These are phyloP conservation scores for Fusarium graminum DNA, from an alignment of 2,329 filamentous ascomycete species.

Conservation along the genomic window DNA sequence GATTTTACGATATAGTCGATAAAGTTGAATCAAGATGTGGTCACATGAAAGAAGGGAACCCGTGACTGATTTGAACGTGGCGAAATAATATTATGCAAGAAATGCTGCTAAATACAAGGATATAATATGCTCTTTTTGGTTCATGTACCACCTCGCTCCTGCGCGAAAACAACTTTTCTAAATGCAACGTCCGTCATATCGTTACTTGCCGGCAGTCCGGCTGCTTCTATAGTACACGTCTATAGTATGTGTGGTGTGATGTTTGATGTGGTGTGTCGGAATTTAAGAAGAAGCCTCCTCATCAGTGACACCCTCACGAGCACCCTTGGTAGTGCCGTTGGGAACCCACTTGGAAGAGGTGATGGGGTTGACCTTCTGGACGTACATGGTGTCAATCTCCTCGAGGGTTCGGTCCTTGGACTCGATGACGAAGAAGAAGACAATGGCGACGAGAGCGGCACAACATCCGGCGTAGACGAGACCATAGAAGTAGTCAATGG, in stretches of 20 bases:
- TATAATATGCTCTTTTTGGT: conserved; percentile 34
- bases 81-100: conserved; percentile 34
- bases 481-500: conserved; percentile 77
- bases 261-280: background rate
- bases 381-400: conserved; percentile 84
- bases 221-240: conserved; percentile 24
- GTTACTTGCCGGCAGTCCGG: conserved; percentile 34
- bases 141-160: conserved; percentile 21
- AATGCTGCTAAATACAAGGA: conserved; percentile 38
- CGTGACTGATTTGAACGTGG: conserved; percentile 4
- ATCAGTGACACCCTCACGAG: conserved; percentile 34
- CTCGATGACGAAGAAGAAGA: conserved; percentile 83
- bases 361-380: conserved; percentile 63
- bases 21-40: too few relatives aligned
- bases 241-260: conserved; percentile 6
- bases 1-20: too few relatives aligned
- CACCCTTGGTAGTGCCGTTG: conserved; percentile 25
- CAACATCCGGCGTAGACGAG: conserved; percentile 79
- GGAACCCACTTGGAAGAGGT: conserved; percentile 54
- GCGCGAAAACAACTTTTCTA: conserved; percentile 8
- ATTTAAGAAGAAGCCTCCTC: conserved; percentile 39
- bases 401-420: conserved; percentile 78
- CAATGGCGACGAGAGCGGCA: conserved; percentile 71
- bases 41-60: background rate
- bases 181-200: conserved; percentile 36